Evolutionary conservation across 2,329 filamentous ascomycete species (phyloP).

Genomic region (Sporothrix brasiliensis): DNA sequence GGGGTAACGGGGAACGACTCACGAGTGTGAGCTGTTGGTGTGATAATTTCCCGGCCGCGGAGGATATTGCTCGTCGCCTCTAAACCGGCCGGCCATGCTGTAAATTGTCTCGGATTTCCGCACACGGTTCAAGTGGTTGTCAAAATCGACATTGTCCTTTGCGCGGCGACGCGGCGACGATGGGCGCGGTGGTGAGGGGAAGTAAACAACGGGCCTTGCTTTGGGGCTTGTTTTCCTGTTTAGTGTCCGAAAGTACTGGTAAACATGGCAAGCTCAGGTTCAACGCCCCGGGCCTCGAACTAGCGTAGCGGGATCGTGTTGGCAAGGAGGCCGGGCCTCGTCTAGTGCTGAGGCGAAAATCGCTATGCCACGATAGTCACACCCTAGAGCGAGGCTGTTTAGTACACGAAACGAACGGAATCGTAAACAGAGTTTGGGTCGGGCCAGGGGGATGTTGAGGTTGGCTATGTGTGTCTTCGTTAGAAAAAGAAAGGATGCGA

Average conservation of each 20-base stretch:
- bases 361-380: constrained; percentile 8
- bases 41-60: constrained; percentile 28
- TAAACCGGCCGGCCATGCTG: constrained; percentile 30
- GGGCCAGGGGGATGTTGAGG: not conserved
- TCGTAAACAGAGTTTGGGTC: no score
- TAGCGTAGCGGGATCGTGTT: constrained; percentile 26
- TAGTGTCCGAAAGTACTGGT: constrained; percentile 8
- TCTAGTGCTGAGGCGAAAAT: not conserved
- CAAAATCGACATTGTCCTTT: constrained; percentile 28
- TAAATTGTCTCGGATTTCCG: constrained; percentile 4
- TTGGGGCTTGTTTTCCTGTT: constrained; percentile 3
- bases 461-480: not conserved
- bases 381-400: not conserved
- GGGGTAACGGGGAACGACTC: constrained; percentile 28
- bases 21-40: constrained; percentile 28
- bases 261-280: not conserved
- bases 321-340: constrained; percentile 10
- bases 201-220: constrained; percentile 25
- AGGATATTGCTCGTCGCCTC: constrained; percentile 19
- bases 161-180: constrained; percentile 15
- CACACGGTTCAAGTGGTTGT: constrained; percentile 25
- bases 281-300: constrained; percentile 22
- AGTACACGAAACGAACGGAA: not conserved
- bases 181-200: constrained; percentile 13
- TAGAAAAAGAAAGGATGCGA: not conserved